A percentile compares a stretch with the other conserved stretches of the same genome.
Evolutionary conservation across 345 rosid species (phyloP).

Genomic region (Eutrema japonicum): DNA sequence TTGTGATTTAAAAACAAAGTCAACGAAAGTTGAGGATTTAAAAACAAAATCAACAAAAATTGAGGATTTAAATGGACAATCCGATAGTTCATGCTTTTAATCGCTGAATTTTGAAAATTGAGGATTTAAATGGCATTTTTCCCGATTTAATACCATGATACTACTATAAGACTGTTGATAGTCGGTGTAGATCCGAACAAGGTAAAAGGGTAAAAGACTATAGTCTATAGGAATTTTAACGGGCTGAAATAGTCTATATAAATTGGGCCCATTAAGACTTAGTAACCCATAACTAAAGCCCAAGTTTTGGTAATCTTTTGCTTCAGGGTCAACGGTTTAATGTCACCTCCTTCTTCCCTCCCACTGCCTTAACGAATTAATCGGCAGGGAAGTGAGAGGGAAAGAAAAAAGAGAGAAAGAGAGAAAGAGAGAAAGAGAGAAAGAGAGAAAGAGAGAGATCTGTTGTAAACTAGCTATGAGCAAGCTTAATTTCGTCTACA

Average conservation of each 20-base stretch:
- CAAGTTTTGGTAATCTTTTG: background rate
- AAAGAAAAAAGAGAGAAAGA: background rate
- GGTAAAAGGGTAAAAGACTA: no score
- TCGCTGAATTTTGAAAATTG: no score
- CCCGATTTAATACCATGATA: no score
- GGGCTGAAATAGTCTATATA: background rate
- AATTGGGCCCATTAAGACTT: slow-evolving; percentile 9
- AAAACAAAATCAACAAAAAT: no score
- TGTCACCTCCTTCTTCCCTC: slow-evolving; percentile 9
- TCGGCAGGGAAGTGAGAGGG: background rate
- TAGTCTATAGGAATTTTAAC: background rate
- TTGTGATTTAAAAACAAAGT: no score
- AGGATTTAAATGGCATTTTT: no score
- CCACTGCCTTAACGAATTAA: slow-evolving; percentile 23
- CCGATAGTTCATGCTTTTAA: no score
- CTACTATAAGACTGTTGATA: no score
- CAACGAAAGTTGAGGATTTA: no score
- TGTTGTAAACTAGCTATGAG: slow-evolving; percentile 19
- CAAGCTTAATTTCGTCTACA: slow-evolving; percentile 20
- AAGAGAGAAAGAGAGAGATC: slow-evolving; percentile 19
- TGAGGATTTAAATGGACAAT: no score
- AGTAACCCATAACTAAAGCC: background rate
- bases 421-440: background rate
- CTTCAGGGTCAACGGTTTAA: slow-evolving; percentile 36
- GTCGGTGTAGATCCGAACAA: no score